phyloP scores from a whole-genome alignment of 257 asterid species.

The Petrea volubilis region DNA sequence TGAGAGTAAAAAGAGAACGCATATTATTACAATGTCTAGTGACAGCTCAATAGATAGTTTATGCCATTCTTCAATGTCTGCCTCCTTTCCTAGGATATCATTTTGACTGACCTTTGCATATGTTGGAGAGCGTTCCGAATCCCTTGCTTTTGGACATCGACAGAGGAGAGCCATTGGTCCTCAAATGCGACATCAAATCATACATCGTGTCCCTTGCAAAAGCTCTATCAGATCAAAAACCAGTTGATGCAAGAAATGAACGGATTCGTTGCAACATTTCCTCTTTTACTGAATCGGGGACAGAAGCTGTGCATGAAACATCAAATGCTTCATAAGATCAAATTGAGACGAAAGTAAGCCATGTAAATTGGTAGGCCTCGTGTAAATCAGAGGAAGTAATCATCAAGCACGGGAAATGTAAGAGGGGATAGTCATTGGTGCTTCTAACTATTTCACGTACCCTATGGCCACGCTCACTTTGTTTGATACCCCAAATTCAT shows the following conservation, averaged over 20 bases:
- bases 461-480: no score
- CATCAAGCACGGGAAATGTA: not conserved
- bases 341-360: not conserved
- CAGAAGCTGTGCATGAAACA: conserved; percentile 49
- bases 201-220: not conserved
- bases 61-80: not conserved
- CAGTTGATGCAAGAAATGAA: conserved; percentile 52
- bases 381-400: not conserved
- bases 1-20: not conserved
- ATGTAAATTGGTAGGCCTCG: not conserved
- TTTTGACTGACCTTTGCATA: not conserved
- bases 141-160: not conserved
- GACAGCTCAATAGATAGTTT: not conserved
- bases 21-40: not conserved
- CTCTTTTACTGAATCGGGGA: conserved; percentile 73
- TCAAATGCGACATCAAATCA: not conserved
- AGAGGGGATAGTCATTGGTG: not conserved
- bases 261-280: conserved; percentile 71
- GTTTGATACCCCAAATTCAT: no score
- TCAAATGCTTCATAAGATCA: not conserved
- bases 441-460: not conserved
- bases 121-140: not conserved
- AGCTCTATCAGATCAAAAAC: conserved; percentile 36
- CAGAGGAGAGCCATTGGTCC: not conserved
- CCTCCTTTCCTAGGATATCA: not conserved